Evolutionary conservation across 192 early-diverging fungal species (phyloP).

Genomic region (Backusella macrospora): DNA sequence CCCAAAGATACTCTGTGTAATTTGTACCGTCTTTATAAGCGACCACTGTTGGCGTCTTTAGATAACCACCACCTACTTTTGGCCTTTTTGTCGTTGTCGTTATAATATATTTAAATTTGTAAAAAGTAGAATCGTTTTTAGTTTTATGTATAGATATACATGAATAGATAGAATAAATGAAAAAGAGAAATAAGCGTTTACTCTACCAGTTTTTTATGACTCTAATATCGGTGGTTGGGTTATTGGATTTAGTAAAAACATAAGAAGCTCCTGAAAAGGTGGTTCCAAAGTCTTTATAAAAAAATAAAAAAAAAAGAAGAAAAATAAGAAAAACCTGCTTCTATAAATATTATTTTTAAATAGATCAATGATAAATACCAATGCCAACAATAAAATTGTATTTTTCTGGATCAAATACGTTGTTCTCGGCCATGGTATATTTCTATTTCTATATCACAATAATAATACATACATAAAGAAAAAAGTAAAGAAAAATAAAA

Average conservation of each 20-base stretch:
- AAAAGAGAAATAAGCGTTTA: not conserved
- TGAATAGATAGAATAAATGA: too few species aligned
- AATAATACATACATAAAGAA: not conserved
- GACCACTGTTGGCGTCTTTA: constrained; percentile 43
- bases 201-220: constrained; percentile 43
- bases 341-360: not conserved
- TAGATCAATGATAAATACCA: constrained; percentile 14
- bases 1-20: constrained; percentile 46
- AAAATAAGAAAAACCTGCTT: not conserved
- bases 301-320: not conserved
- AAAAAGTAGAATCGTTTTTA: too few species aligned
- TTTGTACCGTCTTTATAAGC: constrained; percentile 42
- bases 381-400: constrained; percentile 37
- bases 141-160: too few species aligned
- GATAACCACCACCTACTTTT: not conserved
- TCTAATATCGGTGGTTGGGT: constrained; percentile 39
- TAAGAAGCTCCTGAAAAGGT: constrained; percentile 52
- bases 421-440: not conserved
- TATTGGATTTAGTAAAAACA: constrained; percentile 38
- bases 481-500: not conserved
- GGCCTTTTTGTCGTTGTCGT: constrained; percentile 10
- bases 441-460: not conserved
- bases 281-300: constrained; percentile 37
- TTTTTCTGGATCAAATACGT: constrained; percentile 23
- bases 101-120: not conserved